Evolutionary conservation across 306 rosid species (phyloP).

Genomic region (Quercus gilva): DNA sequence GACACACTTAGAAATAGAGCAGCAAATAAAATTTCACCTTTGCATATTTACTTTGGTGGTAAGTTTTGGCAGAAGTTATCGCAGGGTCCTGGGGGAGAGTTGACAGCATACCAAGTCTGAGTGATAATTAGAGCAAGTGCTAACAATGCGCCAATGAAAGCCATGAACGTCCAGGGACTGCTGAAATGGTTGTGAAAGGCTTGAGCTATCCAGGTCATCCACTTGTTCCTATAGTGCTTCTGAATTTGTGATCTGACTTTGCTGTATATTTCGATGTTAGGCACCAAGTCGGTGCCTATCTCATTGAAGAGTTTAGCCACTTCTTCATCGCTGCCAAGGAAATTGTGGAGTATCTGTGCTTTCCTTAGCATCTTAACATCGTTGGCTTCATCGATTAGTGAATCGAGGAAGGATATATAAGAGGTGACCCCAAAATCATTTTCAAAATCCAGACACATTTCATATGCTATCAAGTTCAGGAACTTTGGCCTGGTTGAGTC

Average conservation of each 20-base stretch:
- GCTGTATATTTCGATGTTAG: neutral
- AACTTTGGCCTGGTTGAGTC: neutral
- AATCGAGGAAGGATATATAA: slow-evolving; percentile 26
- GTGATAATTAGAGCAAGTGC: slow-evolving; percentile 1
- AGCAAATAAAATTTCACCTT: too few relatives aligned
- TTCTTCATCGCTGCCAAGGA: slow-evolving; percentile 37
- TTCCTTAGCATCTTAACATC: slow-evolving; percentile 29
- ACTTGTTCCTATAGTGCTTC: neutral
- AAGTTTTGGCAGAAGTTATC: neutral
- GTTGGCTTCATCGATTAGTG: slow-evolving; percentile 32
- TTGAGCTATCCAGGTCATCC: slow-evolving; percentile 30
- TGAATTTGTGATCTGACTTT: neutral
- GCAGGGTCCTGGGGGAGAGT: neutral
- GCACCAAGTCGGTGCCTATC: slow-evolving; percentile 27
- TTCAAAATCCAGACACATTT: slow-evolving; percentile 35
- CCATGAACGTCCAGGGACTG: slow-evolving; percentile 28
- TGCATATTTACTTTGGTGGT: neutral
- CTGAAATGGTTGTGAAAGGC: slow-evolving; percentile 18
- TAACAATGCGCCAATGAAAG: slow-evolving; percentile 1
- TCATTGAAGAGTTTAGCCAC: slow-evolving; percentile 40
- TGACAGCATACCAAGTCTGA: neutral
- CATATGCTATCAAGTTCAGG: slow-evolving; percentile 34
- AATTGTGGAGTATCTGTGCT: slow-evolving; percentile 19
- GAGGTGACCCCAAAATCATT: slow-evolving; percentile 30
- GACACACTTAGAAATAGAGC: too few relatives aligned